Percentiles rank a stretch among this genome's conserved stretches.
Conservation (phyloP, 108 stramenopile species). For the Skeletonema grethae region DNA sequence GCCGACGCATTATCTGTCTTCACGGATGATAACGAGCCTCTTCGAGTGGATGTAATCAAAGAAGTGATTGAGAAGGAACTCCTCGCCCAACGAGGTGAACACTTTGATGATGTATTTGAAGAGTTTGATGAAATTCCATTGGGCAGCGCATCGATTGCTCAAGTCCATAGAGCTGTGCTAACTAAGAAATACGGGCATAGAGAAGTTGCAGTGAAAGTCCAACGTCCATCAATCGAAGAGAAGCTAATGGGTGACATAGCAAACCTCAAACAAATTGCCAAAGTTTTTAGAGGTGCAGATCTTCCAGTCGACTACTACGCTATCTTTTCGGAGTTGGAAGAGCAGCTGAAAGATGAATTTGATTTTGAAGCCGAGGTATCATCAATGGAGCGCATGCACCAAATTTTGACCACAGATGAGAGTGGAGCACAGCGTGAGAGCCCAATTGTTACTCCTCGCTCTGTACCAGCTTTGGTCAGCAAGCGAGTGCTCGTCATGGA, state of each 20-base stretch:
- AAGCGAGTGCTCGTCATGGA: constrained; percentile 93
- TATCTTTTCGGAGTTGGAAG: constrained; percentile 89
- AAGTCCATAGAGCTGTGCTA: constrained; percentile 92
- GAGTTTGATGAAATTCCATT: constrained; percentile 89
- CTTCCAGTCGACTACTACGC: constrained; percentile 95
- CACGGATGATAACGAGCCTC: background rate
- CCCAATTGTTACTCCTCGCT: constrained; percentile 85
- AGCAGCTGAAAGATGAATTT: constrained; percentile 88
- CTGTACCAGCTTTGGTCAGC: constrained; percentile 80
- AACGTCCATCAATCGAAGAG: constrained; percentile 89
- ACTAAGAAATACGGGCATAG: constrained; percentile 75
- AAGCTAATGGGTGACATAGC: constrained; percentile 92
- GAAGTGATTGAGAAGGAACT: background rate
- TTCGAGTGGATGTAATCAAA: background rate
- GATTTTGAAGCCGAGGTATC: constrained; percentile 95
- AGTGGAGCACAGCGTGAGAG: constrained; percentile 57
- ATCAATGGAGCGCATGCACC: constrained; percentile 90
- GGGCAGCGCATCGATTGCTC: constrained; percentile 85
- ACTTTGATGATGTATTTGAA: constrained; percentile 72
- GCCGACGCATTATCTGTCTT: background rate
- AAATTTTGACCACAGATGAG: constrained; percentile 51
- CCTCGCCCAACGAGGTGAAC: background rate
- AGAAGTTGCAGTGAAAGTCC: constrained; percentile 96
- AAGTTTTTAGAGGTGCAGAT: constrained; percentile 64
- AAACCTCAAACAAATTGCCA: constrained; percentile 84